These are phyloP conservation scores for Teunomyces lycoperdinae DNA, from an alignment of 805 yeast species.

Conservation along the genomic window DNA sequence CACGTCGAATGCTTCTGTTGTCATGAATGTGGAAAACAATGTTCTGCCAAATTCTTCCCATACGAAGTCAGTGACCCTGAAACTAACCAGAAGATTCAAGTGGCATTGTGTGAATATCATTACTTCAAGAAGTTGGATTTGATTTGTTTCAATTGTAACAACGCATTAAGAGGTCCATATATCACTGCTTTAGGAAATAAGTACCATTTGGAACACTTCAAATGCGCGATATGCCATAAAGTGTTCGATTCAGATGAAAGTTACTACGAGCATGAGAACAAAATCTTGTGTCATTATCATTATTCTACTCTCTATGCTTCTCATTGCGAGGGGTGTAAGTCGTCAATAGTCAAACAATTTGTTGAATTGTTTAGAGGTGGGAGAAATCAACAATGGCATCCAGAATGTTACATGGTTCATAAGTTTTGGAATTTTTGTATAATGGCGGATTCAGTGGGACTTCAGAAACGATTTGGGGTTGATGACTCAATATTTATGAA, in stretches of 20 bases:
- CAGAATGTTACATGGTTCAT: constrained; percentile 97
- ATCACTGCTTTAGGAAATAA: constrained; percentile 90
- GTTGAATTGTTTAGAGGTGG: constrained; percentile 92
- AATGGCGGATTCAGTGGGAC: constrained; percentile 58
- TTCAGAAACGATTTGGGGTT: constrained; percentile 17
- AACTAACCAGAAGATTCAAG: constrained; percentile 22
- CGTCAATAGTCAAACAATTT: constrained; percentile 89
- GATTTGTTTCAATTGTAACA: constrained; percentile 82
- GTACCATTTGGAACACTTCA: constrained; percentile 93
- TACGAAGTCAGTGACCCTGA: constrained; percentile 49
- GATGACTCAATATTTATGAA: constrained; percentile 10
- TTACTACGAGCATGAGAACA: constrained; percentile 81
- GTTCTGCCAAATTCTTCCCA: constrained; percentile 88
- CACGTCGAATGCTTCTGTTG: constrained; percentile 90
- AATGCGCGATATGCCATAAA: constrained; percentile 80
- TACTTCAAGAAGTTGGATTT: constrained; percentile 82
- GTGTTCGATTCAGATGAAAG: constrained; percentile 90
- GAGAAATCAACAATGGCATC: constrained; percentile 95
- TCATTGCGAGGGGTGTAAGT: constrained; percentile 89
- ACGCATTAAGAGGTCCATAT: constrained; percentile 86
- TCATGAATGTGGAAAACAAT: constrained; percentile 74
- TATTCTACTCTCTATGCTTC: constrained; percentile 84
- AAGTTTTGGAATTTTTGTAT: constrained; percentile 93
- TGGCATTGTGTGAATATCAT: constrained; percentile 84
- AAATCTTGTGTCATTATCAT: constrained; percentile 88